Evolutionary conservation across 1,139 yeast genomes (phyloP).

Genomic region (Suhomyces anneliseae): DNA sequence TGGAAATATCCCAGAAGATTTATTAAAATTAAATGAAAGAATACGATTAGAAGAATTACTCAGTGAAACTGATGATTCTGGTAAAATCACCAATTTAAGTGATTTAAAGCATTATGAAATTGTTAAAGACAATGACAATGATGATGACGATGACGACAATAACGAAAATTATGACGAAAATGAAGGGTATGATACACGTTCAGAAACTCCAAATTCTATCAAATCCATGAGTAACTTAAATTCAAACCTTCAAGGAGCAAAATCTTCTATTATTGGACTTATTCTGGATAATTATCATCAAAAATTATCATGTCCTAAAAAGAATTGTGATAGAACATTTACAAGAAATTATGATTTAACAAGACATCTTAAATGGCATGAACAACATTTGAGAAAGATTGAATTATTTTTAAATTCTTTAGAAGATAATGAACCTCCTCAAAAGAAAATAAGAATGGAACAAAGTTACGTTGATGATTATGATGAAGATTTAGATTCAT

Average conservation of each 20-base stretch:
- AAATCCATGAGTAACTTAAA: slow-evolving; percentile 24
- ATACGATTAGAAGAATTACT: slow-evolving; percentile 23
- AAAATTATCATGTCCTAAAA: slow-evolving; percentile 44
- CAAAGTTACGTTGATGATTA: slow-evolving; percentile 3
- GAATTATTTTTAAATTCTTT: slow-evolving; percentile 34
- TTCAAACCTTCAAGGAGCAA: slow-evolving; percentile 19
- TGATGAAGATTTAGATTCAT: slow-evolving; percentile 24
- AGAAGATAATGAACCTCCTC: slow-evolving; percentile 12
- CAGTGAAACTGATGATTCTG: slow-evolving; percentile 15
- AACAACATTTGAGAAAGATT: slow-evolving; percentile 33
- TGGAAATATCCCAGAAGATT: slow-evolving; percentile 37
- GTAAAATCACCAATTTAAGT: slow-evolving; percentile 3
- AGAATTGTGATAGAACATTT: slow-evolving; percentile 49
- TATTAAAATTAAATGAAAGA: slow-evolving; percentile 29
- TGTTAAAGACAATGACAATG: slow-evolving; percentile 6
- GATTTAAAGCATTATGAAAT: slow-evolving; percentile 5
- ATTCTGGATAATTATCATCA: slow-evolving; percentile 38
- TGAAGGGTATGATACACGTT: slow-evolving; percentile 5
- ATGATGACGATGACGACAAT: slow-evolving; percentile 13
- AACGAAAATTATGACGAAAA: slow-evolving; percentile 6
- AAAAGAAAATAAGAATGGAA: slow-evolving; percentile 2
- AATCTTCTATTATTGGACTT: slow-evolving; percentile 33
- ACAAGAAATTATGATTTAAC: slow-evolving; percentile 47
- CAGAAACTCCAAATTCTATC: slow-evolving; percentile 22
- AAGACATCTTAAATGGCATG: slow-evolving; percentile 60